Evolutionary conservation across 2,329 filamentous ascomycete genomes (phyloP).

Genomic region (Ramularia endophylla): DNA sequence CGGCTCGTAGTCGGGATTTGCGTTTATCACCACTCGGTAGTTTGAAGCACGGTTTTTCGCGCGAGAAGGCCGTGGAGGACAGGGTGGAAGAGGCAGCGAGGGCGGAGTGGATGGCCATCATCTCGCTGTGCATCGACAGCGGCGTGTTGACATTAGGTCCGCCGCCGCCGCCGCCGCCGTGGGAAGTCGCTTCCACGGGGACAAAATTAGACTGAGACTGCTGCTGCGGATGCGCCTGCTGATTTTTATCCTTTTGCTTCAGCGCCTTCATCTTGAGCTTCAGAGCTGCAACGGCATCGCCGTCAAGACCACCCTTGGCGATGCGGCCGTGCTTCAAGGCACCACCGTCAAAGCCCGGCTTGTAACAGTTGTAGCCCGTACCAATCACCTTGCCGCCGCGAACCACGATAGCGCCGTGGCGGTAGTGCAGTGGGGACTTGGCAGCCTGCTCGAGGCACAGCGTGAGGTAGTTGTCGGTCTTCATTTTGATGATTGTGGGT

Average conservation of each 20-base stretch:
- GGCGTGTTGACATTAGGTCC: constrained; percentile 38
- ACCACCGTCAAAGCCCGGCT: constrained; percentile 45
- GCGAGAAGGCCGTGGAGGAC: constrained; percentile 39
- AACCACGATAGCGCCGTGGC: constrained; percentile 47
- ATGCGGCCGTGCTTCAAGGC: constrained; percentile 44
- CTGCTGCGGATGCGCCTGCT: constrained; percentile 30
- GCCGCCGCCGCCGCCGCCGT: constrained; percentile 28
- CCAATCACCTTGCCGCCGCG: constrained; percentile 51
- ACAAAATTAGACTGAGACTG: constrained; percentile 29
- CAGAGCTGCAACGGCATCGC: constrained; percentile 34
- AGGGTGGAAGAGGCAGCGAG: constrained; percentile 41
- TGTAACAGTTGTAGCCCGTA: constrained; percentile 47
- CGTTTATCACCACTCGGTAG: constrained; percentile 45
- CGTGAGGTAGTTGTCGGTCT: constrained; percentile 45
- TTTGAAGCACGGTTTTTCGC: constrained; percentile 47
- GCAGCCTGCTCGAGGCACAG: constrained; percentile 49
- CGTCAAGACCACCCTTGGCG: constrained; percentile 29
- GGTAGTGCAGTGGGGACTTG: constrained; percentile 45
- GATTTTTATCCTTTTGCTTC: constrained; percentile 28
- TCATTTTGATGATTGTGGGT: constrained; percentile 32
- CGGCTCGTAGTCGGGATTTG: constrained; percentile 39
- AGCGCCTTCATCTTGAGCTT: constrained; percentile 32
- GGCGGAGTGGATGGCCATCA: constrained; percentile 51
- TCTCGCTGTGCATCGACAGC: constrained; percentile 50
- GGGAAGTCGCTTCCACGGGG: constrained; percentile 29